These are phyloP conservation scores for Acanthamoeba healyi DNA, from an alignment of 208 protist species.

Conservation along the genomic window DNA sequence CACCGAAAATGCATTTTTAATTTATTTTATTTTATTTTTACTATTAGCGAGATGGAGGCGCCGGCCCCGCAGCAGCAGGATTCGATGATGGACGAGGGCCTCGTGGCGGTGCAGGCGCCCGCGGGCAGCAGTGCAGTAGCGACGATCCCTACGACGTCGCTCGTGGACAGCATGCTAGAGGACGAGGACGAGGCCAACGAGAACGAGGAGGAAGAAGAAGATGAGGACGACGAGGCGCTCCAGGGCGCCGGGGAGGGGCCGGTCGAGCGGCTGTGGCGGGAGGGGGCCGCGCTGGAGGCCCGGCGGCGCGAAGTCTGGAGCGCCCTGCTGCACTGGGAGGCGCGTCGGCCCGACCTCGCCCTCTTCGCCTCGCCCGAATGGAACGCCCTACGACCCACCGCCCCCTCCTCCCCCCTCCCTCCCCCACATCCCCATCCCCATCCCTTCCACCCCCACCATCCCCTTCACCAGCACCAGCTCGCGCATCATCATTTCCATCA, in stretches of 20 bases:
- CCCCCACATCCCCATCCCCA: background rate
- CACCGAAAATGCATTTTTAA: background rate
- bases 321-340: background rate
- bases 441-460: background rate
- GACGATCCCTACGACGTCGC: background rate
- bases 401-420: background rate
- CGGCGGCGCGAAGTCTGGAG: background rate
- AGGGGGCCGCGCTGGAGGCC: background rate
- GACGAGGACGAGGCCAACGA: background rate
- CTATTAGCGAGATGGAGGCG: no score
- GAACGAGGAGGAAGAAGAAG: background rate
- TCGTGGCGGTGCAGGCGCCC: no score
- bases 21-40: background rate
- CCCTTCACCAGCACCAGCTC: background rate
- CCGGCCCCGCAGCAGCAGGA: no score
- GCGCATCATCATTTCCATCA: background rate
- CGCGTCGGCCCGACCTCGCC: background rate
- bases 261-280: slow-evolving; percentile 18
- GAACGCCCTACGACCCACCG: background rate
- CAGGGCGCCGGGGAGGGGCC: background rate
- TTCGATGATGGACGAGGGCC: no score
- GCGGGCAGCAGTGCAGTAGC: no score
- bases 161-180: background rate
- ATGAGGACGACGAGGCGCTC: background rate
- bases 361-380: slow-evolving; percentile 33